phyloP scores from a whole-genome alignment of 345 rosid species.

The Dovyalis caffra region DNA sequence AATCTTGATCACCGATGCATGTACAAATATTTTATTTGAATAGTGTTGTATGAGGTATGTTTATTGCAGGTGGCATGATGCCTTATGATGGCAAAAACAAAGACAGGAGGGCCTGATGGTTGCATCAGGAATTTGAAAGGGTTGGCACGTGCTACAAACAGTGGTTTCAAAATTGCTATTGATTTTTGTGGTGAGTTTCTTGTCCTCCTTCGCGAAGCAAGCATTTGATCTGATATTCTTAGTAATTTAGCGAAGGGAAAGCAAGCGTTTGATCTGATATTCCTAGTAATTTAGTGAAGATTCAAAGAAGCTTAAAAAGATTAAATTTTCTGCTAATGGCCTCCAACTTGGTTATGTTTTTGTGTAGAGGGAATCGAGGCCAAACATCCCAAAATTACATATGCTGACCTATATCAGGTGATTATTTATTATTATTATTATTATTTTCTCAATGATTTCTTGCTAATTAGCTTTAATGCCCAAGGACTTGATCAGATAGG shows the following conservation, averaged over 20 bases:
- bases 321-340: background rate
- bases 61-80: conserved; percentile 73
- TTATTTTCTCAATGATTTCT: conserved; percentile 25
- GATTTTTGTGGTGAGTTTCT: conserved; percentile 62
- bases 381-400: conserved; percentile 60
- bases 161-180: conserved; percentile 61
- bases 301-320: background rate
- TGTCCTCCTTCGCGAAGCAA: background rate
- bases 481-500: no score
- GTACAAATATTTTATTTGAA: background rate
- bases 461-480: background rate
- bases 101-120: conserved; percentile 90
- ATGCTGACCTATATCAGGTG: conserved; percentile 88
- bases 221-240: background rate
- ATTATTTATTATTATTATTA: no score
- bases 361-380: conserved; percentile 61
- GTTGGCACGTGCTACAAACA: conserved; percentile 47
- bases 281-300: no score
- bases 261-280: no score
- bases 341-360: conserved; percentile 17
- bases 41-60: no score
- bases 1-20: no score
- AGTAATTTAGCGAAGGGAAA: no score
- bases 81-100: conserved; percentile 76
- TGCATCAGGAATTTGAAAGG: conserved; percentile 61